Evolutionary conservation across 805 yeast genomes (phyloP), one percentile per base, ranked within the genome.

Genomic region (Ogataea trehaloabstinens): DNA sequence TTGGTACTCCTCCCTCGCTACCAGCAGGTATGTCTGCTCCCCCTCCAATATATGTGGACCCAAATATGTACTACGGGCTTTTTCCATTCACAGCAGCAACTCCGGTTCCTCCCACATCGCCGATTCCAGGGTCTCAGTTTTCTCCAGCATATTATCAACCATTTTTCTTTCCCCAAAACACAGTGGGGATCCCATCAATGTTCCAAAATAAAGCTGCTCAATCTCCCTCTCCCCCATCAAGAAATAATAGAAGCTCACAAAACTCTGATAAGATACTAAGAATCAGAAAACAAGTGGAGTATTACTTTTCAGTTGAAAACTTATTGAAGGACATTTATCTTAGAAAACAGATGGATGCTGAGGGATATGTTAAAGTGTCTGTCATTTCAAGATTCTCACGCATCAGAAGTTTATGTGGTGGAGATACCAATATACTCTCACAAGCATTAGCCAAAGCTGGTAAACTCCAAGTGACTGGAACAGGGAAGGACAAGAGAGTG

Each of bases 261-360:
- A 24, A 8, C 13, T 46, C 49, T 27, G 56, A 52, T n/a, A 42
- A 28, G 25, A 11, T 45, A 11, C 31, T 22, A 11, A 40, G 40
- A 21, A 12, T 60, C 11, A 43, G 40, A 0, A 61, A 56, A 63
- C 97, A 90, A 67, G 66, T 90, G 36, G 87, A 83, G 57, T 91
- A 90, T 68, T 91, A 91, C 63, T 85, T 91, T 63, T 82, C 95
- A 20, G 71, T 81, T 40, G 96, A 87, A 51, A 91, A 91, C 65
- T 71, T 91, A 59, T 70, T 82, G 56, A 85, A 86, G 60, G 99
- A 91, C 66, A 63, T 79, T 34, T 91, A 67, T 61, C 70, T 91
- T 61, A 76, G 95, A 60, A 73, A 76, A 42, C 84, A 84, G 52
- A 84, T 90, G 91, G 73, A 78, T 61, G 46, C 71, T 25, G 71